A percentile compares a stretch with the other conserved stretches of the same genome.
Evolutionary conservation across 164 flowering plant genomes (phyloP).

Genomic region (Chimonanthus salicifolius): DNA sequence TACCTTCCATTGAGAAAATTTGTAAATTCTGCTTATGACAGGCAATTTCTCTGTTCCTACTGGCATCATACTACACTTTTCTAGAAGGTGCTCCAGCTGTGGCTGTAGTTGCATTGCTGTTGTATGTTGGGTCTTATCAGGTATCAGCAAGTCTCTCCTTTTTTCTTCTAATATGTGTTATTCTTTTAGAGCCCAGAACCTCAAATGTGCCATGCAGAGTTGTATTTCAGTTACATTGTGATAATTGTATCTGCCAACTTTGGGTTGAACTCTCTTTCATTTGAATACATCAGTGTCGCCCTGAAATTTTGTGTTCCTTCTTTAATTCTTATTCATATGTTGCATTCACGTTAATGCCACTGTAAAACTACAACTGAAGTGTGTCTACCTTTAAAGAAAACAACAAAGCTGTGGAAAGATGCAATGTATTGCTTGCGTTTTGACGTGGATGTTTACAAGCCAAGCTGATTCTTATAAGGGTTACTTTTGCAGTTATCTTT

Average conservation of each 20-base stretch:
- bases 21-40: constrained; percentile 17
- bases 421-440: too few relatives aligned
- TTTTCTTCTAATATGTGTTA: neutral
- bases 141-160: constrained; percentile 25
- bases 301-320: too few relatives aligned
- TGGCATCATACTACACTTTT: constrained; percentile 84
- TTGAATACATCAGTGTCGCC: too few relatives aligned
- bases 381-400: too few relatives aligned
- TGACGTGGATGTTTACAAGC: too few relatives aligned
- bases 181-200: neutral
- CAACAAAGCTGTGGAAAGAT: too few relatives aligned
- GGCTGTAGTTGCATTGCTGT: constrained; percentile 76
- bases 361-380: too few relatives aligned
- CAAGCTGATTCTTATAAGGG: neutral
- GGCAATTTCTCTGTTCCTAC: constrained; percentile 71
- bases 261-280: too few relatives aligned
- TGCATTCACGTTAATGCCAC: too few relatives aligned
- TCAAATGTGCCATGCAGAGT: neutral
- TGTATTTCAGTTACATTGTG: neutral
- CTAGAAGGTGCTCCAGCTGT: constrained; percentile 46
- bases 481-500: constrained; percentile 68
- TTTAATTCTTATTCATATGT: too few relatives aligned
- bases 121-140: constrained; percentile 97
- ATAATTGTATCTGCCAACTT: neutral
- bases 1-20: neutral